Base-by-base conservation (phyloP, 441 rosid genomes). In the Lepidium campestre region DNA sequence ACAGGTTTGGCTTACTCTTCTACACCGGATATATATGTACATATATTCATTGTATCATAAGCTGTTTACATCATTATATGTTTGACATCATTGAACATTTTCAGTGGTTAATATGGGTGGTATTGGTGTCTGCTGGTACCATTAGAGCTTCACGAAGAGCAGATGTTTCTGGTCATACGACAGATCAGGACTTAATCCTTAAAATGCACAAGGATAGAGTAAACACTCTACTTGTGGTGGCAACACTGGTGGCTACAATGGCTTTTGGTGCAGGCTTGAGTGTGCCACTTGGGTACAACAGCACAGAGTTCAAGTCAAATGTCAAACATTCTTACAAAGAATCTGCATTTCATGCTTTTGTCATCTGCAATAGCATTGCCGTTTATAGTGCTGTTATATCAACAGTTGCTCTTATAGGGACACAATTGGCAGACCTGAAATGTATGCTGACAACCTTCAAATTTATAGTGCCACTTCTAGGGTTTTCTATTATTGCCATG, bases 211-310 rank as follows among this genome's bases (percentile, higher is more conserved):
- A 68, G 23, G 66, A 47, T 6, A 47, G 73, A 57, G 56, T 68
- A 1, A 50, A 68, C 58, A 68, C 73, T 32, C 66, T 68, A 23
- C 63, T 68, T 11, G 41, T 58, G 34, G 66, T 68, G 29, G 65
- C 63, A 58, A 68, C 66, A 46, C 52, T 68, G 0, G 66, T 68
- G 34, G 66, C 66, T 34, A 59, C 66, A 8, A 40, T 68, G 58
- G 47, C 73, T 15, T 68, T 68, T 47, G 56, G 59, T 37, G 73
- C 73, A 20, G 66, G 66, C 14, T 58, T 68, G 15, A 68, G 65
- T 35, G 47, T 68, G 39, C 67, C 73, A 5, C 41, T 42, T 31
- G 74, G 74, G 40, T 70, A 70, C 31, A 70, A 70, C 52, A 59
- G 62, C 20, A 41, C 52, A 50, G 56, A 63, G 32, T 71, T 56